Conservation (phyloP, 2,329 filamentous ascomycete genomes). For the Pyricularia sp. region DNA sequence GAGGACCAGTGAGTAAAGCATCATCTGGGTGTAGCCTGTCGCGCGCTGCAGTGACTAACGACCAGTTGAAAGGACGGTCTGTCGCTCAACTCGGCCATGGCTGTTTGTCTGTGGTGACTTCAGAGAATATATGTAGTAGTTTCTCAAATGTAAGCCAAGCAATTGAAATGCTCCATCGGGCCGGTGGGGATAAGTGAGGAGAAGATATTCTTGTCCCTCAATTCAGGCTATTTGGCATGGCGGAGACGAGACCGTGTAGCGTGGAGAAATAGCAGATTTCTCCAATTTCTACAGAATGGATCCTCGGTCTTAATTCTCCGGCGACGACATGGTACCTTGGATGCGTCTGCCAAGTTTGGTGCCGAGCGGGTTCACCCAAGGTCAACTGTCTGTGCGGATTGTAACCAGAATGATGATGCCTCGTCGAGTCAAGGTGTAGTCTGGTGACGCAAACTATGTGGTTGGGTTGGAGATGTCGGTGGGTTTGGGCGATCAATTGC, state of each 20-base stretch:
- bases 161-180: neutral
- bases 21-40: neutral
- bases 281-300: neutral
- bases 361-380: neutral
- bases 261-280: neutral
- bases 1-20: constrained; percentile 1
- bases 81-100: neutral
- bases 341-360: neutral
- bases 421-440: neutral
- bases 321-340: neutral
- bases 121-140: neutral
- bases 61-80: neutral
- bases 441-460: neutral
- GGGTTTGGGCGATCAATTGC: too few relatives aligned
- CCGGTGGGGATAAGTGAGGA: neutral
- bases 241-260: neutral
- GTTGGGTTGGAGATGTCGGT: neutral
- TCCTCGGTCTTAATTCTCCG: neutral
- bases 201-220: neutral
- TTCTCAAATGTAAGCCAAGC: neutral
- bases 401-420: neutral
- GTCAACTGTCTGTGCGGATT: neutral
- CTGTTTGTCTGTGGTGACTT: neutral
- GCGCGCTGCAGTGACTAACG: neutral
- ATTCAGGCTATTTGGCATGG: constrained; percentile 2